Evolutionary conservation across 202 grass and related monocot species (phyloP).

Genomic region (Carex arenaria): DNA sequence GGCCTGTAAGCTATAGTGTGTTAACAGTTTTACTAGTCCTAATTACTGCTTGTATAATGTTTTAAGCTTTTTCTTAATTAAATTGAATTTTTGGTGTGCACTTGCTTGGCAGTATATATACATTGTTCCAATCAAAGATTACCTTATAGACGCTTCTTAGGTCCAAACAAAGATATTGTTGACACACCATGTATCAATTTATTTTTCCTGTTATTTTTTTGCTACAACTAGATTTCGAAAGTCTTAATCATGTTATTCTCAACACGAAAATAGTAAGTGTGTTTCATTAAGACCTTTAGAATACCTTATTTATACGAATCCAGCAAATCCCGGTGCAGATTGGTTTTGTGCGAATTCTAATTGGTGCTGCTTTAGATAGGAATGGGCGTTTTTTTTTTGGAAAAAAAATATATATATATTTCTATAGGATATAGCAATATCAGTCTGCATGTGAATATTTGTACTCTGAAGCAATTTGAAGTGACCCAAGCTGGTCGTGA

Average conservation of each 20-base stretch:
- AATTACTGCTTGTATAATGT: neutral
- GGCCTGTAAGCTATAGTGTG: too few species aligned
- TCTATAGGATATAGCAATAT: too few species aligned
- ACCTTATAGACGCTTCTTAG: neutral
- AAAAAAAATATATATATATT: neutral
- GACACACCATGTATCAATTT: neutral
- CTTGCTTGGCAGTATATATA: neutral
- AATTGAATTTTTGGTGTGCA: neutral
- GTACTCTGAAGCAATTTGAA: too few species aligned
- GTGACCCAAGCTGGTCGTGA: too few species aligned
- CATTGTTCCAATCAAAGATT: neutral
- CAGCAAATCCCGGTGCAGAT: too few species aligned
- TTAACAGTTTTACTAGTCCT: neutral
- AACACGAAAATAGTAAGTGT: neutral
- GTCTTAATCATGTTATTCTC: neutral
- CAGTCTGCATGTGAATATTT: too few species aligned
- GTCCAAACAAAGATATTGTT: neutral
- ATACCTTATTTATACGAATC: too few species aligned
- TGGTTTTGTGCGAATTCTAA: too few species aligned
- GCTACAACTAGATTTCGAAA: neutral
- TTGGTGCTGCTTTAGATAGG: too few species aligned
- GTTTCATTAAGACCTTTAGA: neutral
- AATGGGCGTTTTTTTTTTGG: too few species aligned
- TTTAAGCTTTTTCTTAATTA: neutral
- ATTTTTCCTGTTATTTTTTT: neutral